phyloP scores from a whole-genome alignment of 495 filamentous ascomycete species.

The Daldinia grandis region DNA sequence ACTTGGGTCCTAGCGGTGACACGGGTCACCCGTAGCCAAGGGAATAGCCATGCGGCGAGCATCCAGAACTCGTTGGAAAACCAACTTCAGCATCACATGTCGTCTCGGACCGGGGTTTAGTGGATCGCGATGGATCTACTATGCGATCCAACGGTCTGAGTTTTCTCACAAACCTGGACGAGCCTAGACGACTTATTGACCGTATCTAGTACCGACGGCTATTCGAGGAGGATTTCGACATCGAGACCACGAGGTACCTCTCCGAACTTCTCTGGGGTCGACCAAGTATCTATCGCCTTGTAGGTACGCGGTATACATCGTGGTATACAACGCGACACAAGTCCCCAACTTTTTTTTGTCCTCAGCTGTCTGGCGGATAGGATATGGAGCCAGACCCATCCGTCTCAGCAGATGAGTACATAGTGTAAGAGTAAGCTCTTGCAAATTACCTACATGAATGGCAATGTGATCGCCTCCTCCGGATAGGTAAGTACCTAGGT shows the following conservation, averaged over 20 bases:
- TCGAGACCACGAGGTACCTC: not conserved
- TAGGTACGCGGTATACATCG: not conserved
- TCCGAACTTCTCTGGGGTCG: not conserved
- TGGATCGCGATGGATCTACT: conserved; percentile 41
- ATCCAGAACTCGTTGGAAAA: conserved; percentile 35
- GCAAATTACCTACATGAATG: conserved; percentile 25
- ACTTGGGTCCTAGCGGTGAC: conserved; percentile 38
- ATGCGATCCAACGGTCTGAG: conserved; percentile 39
- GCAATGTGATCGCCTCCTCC: conserved; percentile 18
- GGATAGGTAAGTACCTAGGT: not conserved
- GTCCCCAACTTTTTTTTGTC: conserved; percentile 4
- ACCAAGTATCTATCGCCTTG: not conserved
- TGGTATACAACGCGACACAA: not conserved
- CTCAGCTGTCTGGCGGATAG: conserved; percentile 11
- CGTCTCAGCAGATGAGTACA: conserved; percentile 3
- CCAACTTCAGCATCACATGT: conserved; percentile 39
- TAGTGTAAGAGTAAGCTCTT: not conserved
- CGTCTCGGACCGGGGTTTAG: conserved; percentile 34
- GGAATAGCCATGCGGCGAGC: conserved; percentile 18
- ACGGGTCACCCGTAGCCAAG: conserved; percentile 20
- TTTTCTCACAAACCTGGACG: conserved; percentile 28
- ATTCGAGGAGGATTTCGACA: conserved; percentile 17
- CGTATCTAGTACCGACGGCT: conserved; percentile 39
- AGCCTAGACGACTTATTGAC: conserved; percentile 22
- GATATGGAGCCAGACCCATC: not conserved